These are phyloP conservation scores for Pleurozium schreberi DNA, from an alignment of 225 moss, liverwort and hornwort species.

Conservation along the genomic window DNA sequence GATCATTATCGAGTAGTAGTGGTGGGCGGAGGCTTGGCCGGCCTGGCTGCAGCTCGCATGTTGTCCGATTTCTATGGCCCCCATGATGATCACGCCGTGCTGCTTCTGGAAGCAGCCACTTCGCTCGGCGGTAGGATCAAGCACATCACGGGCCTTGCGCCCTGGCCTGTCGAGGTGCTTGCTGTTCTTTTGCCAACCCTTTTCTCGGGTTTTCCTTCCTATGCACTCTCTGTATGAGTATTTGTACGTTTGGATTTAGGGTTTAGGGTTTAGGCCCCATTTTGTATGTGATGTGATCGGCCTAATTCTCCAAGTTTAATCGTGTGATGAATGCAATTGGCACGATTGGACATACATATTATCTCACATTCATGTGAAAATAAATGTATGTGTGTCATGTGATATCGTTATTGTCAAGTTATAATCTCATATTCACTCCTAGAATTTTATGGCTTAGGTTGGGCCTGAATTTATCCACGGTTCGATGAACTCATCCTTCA, in stretches of 20 bases:
- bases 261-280: not conserved
- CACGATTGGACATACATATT: not conserved
- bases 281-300: not conserved
- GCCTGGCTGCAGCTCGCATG: slow-evolving; percentile 60
- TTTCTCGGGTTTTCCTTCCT: not conserved
- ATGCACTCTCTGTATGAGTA: not conserved
- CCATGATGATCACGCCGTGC: slow-evolving; percentile 4
- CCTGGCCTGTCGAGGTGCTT: slow-evolving; percentile 83
- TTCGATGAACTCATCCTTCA: slow-evolving; percentile 67
- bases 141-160: slow-evolving; percentile 55
- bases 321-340: not conserved
- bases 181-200: not conserved
- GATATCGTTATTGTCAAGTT: not conserved
- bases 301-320: not conserved
- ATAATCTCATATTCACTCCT: not conserved
- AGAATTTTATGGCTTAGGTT: slow-evolving; percentile 23
- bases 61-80: slow-evolving; percentile 30
- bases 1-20: slow-evolving; percentile 42
- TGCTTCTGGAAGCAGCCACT: slow-evolving; percentile 60
- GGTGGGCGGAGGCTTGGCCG: slow-evolving; percentile 76
- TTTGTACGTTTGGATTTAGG: not conserved
- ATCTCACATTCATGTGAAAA: not conserved
- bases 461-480: slow-evolving; percentile 90
- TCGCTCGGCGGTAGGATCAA: slow-evolving; percentile 62
- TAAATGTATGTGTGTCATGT: not conserved